Evolutionary conservation across 225 moss, liverwort and hornwort species (phyloP).

Genomic region (Ulota crispa): DNA sequence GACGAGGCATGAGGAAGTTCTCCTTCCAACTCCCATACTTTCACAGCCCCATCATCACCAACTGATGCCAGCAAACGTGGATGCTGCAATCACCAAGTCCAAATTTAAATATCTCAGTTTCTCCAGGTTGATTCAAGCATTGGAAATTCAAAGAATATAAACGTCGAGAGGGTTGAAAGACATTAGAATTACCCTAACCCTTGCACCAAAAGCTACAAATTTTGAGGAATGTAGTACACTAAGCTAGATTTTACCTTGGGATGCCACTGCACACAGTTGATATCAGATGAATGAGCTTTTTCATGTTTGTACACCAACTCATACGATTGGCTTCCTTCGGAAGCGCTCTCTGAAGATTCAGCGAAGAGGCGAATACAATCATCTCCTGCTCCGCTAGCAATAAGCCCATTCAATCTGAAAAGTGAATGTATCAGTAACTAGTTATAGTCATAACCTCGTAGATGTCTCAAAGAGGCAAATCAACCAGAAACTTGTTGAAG

Average conservation of each 20-base stretch:
- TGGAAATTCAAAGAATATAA: neutral
- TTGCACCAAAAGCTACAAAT: neutral
- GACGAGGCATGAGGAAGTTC: conserved; percentile 36
- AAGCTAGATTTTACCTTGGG: conserved; percentile 55
- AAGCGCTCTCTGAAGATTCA: conserved; percentile 42
- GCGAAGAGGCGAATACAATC: conserved; percentile 83
- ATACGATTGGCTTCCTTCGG: conserved; percentile 46
- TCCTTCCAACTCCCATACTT: conserved; percentile 87
- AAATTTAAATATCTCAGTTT: neutral
- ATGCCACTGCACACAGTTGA: conserved; percentile 95
- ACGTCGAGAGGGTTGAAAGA: neutral
- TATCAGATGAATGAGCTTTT: conserved; percentile 84
- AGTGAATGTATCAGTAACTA: neutral
- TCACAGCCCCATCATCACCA: conserved; percentile 79
- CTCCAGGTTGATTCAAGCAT: neutral
- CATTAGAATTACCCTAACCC: neutral
- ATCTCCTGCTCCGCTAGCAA: conserved; percentile 89
- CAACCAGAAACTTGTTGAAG: neutral
- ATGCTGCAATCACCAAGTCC: conserved; percentile 43
- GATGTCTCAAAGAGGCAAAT: neutral
- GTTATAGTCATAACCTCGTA: neutral
- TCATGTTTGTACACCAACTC: conserved; percentile 67
- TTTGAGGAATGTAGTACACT: neutral
- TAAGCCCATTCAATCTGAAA: conserved; percentile 71
- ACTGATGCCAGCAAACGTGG: conserved; percentile 81